Base-by-base conservation (phyloP, 257 asterid species). In the Phtheirospermum japonicum region DNA sequence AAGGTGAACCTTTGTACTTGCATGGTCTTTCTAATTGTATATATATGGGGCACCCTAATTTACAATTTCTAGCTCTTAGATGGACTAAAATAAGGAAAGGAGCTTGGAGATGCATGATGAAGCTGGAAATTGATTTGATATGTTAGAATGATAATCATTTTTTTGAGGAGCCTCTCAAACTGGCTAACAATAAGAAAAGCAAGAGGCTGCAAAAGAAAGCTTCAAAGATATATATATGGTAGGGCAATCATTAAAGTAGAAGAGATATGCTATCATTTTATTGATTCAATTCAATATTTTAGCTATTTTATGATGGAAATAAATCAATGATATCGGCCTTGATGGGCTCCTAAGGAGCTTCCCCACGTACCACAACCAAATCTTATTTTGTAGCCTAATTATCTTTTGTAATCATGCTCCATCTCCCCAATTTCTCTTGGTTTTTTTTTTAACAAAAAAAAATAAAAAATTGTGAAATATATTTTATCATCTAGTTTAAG, bases 161-260 rank as follows among this genome's bases (percentile, higher is more conserved):
- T 67, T 56, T 66, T 63, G 71, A 74, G 94, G 95, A 85, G 91
- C 94, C 82, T 80, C 73, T 45, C 56, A 20, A 59, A 63, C 58
- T 73, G 76, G 48, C 66, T 68, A 30, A 57, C 70, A 68, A 71
- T 71, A 74, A 71, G 71, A 71, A 74, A 74, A 74, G 72, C 61
- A 65, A n/a, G 11, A 62, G 52, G 70, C 59, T 59, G 69, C 40
- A 75, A 61, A 64, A 68, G 67, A 45, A 48, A 63, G 64, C 49
- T 77, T 63, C 76, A 68, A 37, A 70, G 26, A 14, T 17, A 48
- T 48, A 48, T 48, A 4, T 16, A 79, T 58, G 80, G 87, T 83
- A 86, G 88, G 90, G 75, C 82, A 72, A 64, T 20, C 46, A 62
- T 46, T 67, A 70, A 68, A 76, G 82, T 70, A 12, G 73, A 63